Evolutionary conservation across 2,329 filamentous ascomycete species (phyloP).

Genomic region (Fusarium vanettenii): DNA sequence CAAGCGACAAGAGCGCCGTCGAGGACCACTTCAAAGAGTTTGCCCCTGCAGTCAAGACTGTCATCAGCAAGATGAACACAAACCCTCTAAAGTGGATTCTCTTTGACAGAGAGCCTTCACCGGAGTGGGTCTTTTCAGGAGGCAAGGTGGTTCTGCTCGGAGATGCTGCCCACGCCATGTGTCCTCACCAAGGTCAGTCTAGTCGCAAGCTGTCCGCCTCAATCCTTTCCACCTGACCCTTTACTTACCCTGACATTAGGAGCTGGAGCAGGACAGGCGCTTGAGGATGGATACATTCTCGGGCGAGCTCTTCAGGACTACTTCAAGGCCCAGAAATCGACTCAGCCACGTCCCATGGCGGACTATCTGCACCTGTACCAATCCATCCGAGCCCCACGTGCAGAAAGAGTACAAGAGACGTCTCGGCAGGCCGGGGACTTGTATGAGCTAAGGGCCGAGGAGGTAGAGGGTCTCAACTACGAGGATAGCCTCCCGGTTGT

Average conservation of each 20-base stretch:
- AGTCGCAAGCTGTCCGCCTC: background rate
- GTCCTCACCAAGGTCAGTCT: background rate
- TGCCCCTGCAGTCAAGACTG: background rate
- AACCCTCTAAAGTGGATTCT: slow-evolving; percentile 2
- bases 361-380: background rate
- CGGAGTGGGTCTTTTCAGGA: background rate
- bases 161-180: slow-evolving; percentile 1
- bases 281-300: background rate
- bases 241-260: background rate
- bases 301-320: background rate
- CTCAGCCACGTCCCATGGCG: background rate
- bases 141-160: background rate
- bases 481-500: background rate
- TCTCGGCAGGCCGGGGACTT: background rate
- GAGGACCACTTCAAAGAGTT: background rate
- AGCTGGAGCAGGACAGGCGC: background rate
- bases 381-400: background rate
- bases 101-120: background rate
- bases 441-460: background rate
- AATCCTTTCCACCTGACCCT: background rate
- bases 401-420: background rate
- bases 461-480: background rate
- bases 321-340: background rate
- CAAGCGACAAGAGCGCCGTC: background rate
- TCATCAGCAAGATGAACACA: background rate